Evolutionary conservation across 2,329 filamentous ascomycete genomes (phyloP).

Genomic region (Trichophyton rubrum): DNA sequence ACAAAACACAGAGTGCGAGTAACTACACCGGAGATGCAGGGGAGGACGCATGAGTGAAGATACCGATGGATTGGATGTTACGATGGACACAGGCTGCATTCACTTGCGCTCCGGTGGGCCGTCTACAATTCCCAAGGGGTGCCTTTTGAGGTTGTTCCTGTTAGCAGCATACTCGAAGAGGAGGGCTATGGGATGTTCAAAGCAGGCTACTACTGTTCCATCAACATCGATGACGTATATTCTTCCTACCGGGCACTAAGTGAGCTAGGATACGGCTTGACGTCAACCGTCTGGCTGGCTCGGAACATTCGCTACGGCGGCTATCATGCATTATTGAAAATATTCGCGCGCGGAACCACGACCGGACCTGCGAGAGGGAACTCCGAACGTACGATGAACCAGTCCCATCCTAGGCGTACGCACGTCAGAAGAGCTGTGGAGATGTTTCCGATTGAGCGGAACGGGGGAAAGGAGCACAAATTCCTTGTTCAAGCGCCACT

Average conservation of each 20-base stretch:
- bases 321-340: constrained; percentile 18
- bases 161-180: constrained; percentile 17
- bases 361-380: constrained; percentile 16
- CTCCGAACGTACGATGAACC: constrained; percentile 20
- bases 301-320: constrained; percentile 19
- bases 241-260: constrained; percentile 19
- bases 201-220: constrained; percentile 21
- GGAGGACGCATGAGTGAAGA: too few species aligned
- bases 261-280: constrained; percentile 22
- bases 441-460: constrained; percentile 21
- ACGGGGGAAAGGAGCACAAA: constrained; percentile 15
- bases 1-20: too few species aligned
- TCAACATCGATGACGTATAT: constrained; percentile 22
- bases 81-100: neutral
- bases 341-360: constrained; percentile 16
- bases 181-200: constrained; percentile 19
- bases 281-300: constrained; percentile 23
- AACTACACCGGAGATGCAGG: too few species aligned
- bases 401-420: constrained; percentile 19
- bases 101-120: constrained; percentile 2
- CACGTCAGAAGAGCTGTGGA: constrained; percentile 23
- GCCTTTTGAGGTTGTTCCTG: constrained; percentile 15
- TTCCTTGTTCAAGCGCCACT: constrained; percentile 24
- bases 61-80: neutral
- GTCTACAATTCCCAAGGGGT: constrained; percentile 15